Base-by-base conservation (phyloP, 108 stramenopile species). In the Chaetoceros tenuissimus region DNA sequence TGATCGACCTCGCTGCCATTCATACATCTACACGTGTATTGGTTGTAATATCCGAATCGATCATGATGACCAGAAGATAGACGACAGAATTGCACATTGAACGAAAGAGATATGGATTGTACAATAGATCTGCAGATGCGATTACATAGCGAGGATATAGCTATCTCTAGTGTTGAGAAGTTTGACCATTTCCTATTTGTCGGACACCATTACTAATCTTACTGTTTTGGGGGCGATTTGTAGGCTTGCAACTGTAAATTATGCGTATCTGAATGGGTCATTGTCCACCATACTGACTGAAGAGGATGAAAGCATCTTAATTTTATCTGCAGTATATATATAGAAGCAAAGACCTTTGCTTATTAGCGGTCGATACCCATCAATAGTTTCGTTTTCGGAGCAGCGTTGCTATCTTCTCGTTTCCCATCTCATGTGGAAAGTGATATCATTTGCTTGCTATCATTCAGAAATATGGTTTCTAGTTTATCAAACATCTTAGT, bases 141-240 rank as follows among this genome's bases (percentile, higher is more conserved):
- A 1, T 81, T 26, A 56, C 81, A 58, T 85, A 40, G 77, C 71
- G 21, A 60, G 54, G 2, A 31, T 81, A 0, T 57, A 84, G 31
- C 46, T 84, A 5, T 64, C 84, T 0, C 57, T 72, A 8, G 65
- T 77, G 5, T 55, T 89, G 16, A 67, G 69, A 31, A 79, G 77
- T 13, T 60, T 89, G 51, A 89, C 88, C 8, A 82, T 80, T 31
- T 89, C 88, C 3, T 85, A 80, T 56, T 81, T 80, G 2, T 67
- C 84, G 0, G 88, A 85, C 64, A 83, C 88, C 0, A 80, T 89
- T 18, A 57, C 79, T 55, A 72, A 78, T 7, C 68, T 89, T 17
- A 67, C 88, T 19, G 65, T 81, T 16, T n/a, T 27, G 29, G 78
- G 82, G 1, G 62, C 81, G 67, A 48, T 66, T 1, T 54, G 80